These are phyloP conservation scores for Epichloe typhina DNA, from an alignment of 2,329 filamentous ascomycete genomes.

Conservation along the genomic window DNA sequence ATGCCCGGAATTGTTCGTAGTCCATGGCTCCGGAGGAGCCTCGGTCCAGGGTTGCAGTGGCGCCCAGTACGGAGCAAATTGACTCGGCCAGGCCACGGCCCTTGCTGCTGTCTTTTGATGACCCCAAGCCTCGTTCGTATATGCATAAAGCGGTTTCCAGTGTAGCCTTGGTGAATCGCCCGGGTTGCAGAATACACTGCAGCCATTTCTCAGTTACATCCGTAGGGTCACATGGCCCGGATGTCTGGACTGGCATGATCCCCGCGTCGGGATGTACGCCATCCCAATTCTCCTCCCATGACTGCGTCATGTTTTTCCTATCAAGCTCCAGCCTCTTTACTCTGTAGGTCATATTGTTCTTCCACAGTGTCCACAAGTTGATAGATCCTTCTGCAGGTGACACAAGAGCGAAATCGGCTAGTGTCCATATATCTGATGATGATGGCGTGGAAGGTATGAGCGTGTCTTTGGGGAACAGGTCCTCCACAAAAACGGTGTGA, in stretches of 20 bases:
- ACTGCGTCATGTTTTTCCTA: slow-evolving; percentile 45
- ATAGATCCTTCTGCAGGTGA: slow-evolving; percentile 39
- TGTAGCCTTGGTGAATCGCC: slow-evolving; percentile 65
- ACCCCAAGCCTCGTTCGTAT: slow-evolving; percentile 53
- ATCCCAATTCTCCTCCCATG: slow-evolving; percentile 59
- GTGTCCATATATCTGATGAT: slow-evolving; percentile 63
- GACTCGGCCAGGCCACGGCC: slow-evolving; percentile 58
- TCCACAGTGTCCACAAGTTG: slow-evolving; percentile 68
- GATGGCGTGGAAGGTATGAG: slow-evolving; percentile 58
- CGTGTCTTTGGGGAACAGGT: slow-evolving; percentile 48
- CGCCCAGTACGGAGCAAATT: slow-evolving; percentile 58
- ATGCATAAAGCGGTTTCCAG: slow-evolving; percentile 74
- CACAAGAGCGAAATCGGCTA: slow-evolving; percentile 61
- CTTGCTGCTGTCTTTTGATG: slow-evolving; percentile 23
- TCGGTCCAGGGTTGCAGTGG: slow-evolving; percentile 52
- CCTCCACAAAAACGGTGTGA: slow-evolving; percentile 51
- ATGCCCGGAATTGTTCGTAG: slow-evolving; percentile 59
- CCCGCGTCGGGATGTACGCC: slow-evolving; percentile 50
- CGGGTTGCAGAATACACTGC: slow-evolving; percentile 68
- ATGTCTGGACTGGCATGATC: slow-evolving; percentile 38
- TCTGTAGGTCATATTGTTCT: slow-evolving; percentile 68
- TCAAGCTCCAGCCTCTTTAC: slow-evolving; percentile 63
- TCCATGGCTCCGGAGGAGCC: slow-evolving; percentile 53
- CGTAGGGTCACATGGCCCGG: slow-evolving; percentile 50
- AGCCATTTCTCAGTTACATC: slow-evolving; percentile 79